Conservation (phyloP, 1,284 basidiomycete genomes). For the Lignosus rhinocerotis region DNA sequence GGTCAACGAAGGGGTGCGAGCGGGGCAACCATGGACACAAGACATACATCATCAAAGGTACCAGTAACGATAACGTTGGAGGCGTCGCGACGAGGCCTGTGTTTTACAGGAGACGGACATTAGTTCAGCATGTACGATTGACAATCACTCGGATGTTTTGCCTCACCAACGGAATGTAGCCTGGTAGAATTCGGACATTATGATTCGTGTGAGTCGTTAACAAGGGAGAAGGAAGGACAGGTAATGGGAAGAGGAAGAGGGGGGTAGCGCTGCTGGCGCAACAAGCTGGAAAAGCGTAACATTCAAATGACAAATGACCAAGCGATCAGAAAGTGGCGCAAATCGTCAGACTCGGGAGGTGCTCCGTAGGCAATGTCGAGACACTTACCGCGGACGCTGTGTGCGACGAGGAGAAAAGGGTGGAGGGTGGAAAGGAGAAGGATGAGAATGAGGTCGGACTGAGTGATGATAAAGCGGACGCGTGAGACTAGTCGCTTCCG, state of each 20-base stretch:
- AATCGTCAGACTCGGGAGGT: neutral
- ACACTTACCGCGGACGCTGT: conserved; percentile 14
- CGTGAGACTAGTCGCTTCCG: conserved; percentile 17
- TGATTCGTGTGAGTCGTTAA: conserved; percentile 20
- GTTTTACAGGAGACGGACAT: neutral
- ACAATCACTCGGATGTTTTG: neutral
- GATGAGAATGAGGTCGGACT: neutral
- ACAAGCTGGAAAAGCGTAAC: neutral
- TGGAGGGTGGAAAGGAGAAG: conserved; percentile 14
- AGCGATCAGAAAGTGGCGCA: conserved; percentile 5
- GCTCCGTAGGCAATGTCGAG: neutral
- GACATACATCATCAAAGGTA: conserved; percentile 72
- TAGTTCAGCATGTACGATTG: neutral
- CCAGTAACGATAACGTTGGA: conserved; percentile 70
- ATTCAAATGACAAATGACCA: neutral
- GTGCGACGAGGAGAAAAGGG: conserved; percentile 12
- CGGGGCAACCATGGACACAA: neutral
- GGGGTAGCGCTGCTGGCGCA: conserved; percentile 20
- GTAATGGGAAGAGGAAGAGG: neutral
- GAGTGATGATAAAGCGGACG: conserved; percentile 12
- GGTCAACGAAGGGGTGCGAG: neutral
- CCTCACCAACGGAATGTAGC: conserved; percentile 28
- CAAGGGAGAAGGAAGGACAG: conserved; percentile 8
- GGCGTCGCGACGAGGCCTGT: conserved; percentile 57
- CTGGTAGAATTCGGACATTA: conserved; percentile 27